These are phyloP conservation scores for Bruguiera sexangula DNA, from an alignment of 345 rosid genomes.

Conservation along the genomic window DNA sequence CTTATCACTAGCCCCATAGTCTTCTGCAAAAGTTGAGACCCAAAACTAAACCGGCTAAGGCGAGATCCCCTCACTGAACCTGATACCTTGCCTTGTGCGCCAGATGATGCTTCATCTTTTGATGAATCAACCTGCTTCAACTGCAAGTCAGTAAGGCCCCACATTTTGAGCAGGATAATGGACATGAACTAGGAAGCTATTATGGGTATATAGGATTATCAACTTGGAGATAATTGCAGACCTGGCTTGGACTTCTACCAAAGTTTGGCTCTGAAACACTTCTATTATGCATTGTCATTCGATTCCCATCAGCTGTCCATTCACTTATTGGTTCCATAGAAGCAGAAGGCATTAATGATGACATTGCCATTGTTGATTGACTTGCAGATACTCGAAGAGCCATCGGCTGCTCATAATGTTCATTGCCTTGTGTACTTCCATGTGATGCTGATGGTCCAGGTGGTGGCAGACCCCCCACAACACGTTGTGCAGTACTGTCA, in stretches of 20 bases:
- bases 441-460: constrained; percentile 46
- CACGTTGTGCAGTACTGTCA: constrained; percentile 79
- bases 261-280: constrained; percentile 85
- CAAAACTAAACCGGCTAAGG: constrained; percentile 74
- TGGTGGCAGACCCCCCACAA: constrained; percentile 79
- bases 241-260: constrained; percentile 79
- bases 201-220: neutral
- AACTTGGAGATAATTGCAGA: constrained; percentile 19
- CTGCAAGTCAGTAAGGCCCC: constrained; percentile 19
- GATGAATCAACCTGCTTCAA: constrained; percentile 55
- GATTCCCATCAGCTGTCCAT: constrained; percentile 55
- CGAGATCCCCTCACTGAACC: constrained; percentile 57
- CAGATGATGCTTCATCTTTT: constrained; percentile 42
- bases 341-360: constrained; percentile 66
- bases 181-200: constrained; percentile 15
- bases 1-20: constrained; percentile 78
- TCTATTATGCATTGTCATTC: constrained; percentile 58
- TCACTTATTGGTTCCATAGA: constrained; percentile 74
- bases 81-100: constrained; percentile 54
- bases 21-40: constrained; percentile 71
- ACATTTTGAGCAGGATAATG: neutral
- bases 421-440: constrained; percentile 39
- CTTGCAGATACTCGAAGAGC: constrained; percentile 56
- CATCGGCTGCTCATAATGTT: constrained; percentile 35
- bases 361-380: constrained; percentile 75